phyloP scores from a whole-genome alignment of 2,329 filamentous ascomycete species.

The Trichoderma gracile region DNA sequence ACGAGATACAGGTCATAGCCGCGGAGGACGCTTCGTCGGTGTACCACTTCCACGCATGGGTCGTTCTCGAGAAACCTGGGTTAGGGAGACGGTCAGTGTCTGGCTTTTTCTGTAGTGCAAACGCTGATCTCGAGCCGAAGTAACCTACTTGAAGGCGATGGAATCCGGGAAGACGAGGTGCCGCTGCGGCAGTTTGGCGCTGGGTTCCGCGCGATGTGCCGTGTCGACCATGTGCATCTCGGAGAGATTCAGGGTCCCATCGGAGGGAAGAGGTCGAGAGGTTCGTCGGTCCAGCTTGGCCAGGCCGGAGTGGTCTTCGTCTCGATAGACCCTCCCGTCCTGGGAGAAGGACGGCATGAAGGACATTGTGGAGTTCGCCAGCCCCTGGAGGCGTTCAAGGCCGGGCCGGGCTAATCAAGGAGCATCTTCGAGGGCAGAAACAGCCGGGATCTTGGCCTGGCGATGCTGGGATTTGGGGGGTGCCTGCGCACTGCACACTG shows the following conservation, averaged over 20 bases:
- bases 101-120: background rate
- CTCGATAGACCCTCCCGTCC: conserved; percentile 34
- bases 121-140: background rate
- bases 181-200: conserved; percentile 40
- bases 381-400: conserved; percentile 30
- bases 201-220: conserved; percentile 21
- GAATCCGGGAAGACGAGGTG: conserved; percentile 60
- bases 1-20: conserved; percentile 94
- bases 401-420: conserved; percentile 17
- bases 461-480: conserved; percentile 4
- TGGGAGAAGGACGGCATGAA: conserved; percentile 41
- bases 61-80: conserved; percentile 82
- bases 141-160: conserved; percentile 54
- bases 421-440: conserved; percentile 26
- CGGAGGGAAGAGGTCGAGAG: conserved; percentile 31
- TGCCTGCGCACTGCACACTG: background rate
- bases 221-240: conserved; percentile 29
- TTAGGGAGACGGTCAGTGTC: background rate
- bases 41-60: conserved; percentile 69
- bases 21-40: conserved; percentile 66
- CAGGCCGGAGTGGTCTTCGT: conserved; percentile 33
- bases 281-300: conserved; percentile 31
- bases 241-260: conserved; percentile 29
- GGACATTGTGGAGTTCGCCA: conserved; percentile 42
- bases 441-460: conserved; percentile 9